Evolutionary conservation across 176 grass and related monocot genomes (phyloP).

Genomic region (Carex parvula): DNA sequence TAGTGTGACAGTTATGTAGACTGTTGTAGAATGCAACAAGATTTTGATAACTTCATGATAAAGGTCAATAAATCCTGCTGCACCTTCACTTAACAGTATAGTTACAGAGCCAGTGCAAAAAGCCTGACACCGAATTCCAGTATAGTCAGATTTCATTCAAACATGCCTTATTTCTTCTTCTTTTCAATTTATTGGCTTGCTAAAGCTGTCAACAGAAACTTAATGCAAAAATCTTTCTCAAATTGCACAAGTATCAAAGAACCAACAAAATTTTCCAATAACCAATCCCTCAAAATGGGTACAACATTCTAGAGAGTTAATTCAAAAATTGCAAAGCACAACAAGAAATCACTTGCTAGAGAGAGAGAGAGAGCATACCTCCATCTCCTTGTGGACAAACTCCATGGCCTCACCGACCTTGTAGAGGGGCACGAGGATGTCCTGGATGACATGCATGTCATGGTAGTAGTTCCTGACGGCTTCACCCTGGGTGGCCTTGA

Average conservation of each 20-base stretch:
- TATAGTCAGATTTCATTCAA: background rate
- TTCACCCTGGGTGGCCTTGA: conserved; percentile 94
- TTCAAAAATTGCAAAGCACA: background rate
- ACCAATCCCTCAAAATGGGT: background rate
- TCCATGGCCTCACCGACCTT: conserved; percentile 89
- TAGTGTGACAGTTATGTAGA: background rate
- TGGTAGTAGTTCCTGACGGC: conserved; percentile 95
- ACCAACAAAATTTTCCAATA: background rate
- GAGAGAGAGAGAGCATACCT: conserved; percentile 39
- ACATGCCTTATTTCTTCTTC: background rate
- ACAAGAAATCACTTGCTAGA: background rate
- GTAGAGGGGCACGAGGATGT: conserved; percentile 83
- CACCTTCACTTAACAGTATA: background rate
- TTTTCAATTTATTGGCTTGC: background rate
- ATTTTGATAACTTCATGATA: background rate
- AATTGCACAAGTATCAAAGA: background rate
- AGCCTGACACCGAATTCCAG: background rate
- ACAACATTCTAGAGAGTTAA: background rate
- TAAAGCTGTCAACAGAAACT: background rate
- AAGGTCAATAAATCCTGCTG: background rate
- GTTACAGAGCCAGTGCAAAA: background rate
- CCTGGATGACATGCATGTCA: conserved; percentile 96
- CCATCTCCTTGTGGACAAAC: conserved; percentile 75
- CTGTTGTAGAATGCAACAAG: background rate
- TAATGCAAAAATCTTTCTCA: background rate